Percentiles rank a stretch among this genome's conserved stretches.
Conservation (phyloP, 2,329 filamentous ascomycete species). For the Cyphellophora europaea region DNA sequence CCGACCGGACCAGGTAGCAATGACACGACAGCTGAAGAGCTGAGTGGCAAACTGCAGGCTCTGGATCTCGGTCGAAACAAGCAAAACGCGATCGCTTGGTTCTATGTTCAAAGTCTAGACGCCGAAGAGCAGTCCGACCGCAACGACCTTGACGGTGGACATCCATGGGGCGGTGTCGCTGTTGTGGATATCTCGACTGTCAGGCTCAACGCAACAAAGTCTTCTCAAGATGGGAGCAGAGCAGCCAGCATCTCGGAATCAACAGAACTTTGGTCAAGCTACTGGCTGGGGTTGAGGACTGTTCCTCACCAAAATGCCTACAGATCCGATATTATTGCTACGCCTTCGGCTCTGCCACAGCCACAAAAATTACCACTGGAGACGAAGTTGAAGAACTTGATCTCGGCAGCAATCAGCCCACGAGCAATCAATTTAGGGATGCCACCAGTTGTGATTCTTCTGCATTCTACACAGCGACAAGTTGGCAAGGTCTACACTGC, state of each 20-base stretch:
- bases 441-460: slow-evolving; percentile 76
- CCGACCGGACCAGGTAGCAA: slow-evolving; percentile 51
- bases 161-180: slow-evolving; percentile 74
- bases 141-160: slow-evolving; percentile 41
- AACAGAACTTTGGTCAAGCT: slow-evolving; percentile 72
- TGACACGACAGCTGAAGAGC: slow-evolving; percentile 63
- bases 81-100: slow-evolving; percentile 58
- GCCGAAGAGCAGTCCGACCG: slow-evolving; percentile 21
- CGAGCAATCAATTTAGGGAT: slow-evolving; percentile 79
- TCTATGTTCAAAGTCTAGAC: slow-evolving; percentile 51
- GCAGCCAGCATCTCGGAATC: slow-evolving; percentile 70
- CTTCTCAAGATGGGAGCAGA: slow-evolving; percentile 79
- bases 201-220: slow-evolving; percentile 47
- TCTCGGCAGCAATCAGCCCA: slow-evolving; percentile 80
- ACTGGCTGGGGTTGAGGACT: slow-evolving; percentile 72
- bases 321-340: slow-evolving; percentile 24
- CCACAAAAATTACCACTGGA: slow-evolving; percentile 51
- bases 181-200: slow-evolving; percentile 80
- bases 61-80: slow-evolving; percentile 6
- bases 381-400: slow-evolving; percentile 69
- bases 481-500: slow-evolving; percentile 86
- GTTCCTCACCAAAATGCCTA: slow-evolving; percentile 40
- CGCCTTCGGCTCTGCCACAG: slow-evolving; percentile 22
- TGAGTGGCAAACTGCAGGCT: slow-evolving; percentile 33
- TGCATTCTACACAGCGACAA: slow-evolving; percentile 84